These are phyloP conservation scores for Petunia hybrid DNA, from an alignment of 305 asterid genomes.

Conservation along the genomic window DNA sequence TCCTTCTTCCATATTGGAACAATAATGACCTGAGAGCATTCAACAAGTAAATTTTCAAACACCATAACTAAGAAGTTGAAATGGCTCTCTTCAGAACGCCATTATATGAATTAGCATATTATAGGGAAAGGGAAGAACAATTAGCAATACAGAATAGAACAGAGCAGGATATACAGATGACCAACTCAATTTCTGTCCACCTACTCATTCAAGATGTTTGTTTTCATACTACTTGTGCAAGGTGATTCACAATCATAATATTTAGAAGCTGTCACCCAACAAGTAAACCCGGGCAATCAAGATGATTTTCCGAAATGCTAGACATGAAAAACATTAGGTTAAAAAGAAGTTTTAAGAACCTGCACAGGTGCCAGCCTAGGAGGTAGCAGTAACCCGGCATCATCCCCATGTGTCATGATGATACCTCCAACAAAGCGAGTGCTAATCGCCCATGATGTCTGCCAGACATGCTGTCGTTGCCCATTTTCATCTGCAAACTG, in stretches of 20 bases:
- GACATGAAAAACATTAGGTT: conserved; percentile 29
- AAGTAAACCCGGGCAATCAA: conserved; percentile 1
- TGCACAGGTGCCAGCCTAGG: conserved; percentile 93
- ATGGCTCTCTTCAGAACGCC: conserved; percentile 15
- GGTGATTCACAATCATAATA: conserved; percentile 6
- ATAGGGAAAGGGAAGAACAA: neutral
- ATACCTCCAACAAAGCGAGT: conserved; percentile 96
- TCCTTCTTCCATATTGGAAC: conserved; percentile 94
- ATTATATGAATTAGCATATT: neutral
- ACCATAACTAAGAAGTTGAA: neutral
- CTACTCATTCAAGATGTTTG: neutral
- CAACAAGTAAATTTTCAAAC: conserved; percentile 24
- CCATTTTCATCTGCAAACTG: conserved; percentile 98
- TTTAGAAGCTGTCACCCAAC: neutral
- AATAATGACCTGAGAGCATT: conserved; percentile 71
- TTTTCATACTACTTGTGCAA: conserved; percentile 6
- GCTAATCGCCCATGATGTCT: conserved; percentile 99
- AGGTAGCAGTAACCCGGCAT: conserved; percentile 89
- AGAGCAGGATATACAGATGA: conserved; percentile 16
- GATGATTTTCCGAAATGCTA: conserved; percentile 7
- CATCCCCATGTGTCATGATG: conserved; percentile 98
- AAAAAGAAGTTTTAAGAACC: conserved; percentile 52
- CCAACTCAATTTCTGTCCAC: conserved; percentile 18
- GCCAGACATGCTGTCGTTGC: conserved; percentile 92
- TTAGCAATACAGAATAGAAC: neutral